Conservation (phyloP, 495 filamentous ascomycete species). For the Xylaria curta region DNA sequence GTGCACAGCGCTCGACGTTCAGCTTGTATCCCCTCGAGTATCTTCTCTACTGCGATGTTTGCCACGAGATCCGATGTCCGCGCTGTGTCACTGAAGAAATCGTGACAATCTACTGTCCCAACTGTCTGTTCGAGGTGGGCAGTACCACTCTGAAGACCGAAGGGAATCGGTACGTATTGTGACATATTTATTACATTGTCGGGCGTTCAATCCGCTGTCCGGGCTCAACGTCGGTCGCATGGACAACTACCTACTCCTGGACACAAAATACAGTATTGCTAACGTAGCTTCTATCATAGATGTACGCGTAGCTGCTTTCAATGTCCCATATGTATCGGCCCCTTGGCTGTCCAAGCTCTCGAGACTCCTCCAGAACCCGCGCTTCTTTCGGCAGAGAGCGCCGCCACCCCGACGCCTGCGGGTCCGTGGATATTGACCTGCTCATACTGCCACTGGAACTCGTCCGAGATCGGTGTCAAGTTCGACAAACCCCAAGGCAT, state of each 20-base stretch:
- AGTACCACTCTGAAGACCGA: slow-evolving; percentile 88
- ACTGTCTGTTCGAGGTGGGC: slow-evolving; percentile 92
- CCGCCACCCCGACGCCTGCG: slow-evolving; percentile 35
- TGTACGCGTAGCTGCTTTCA: slow-evolving; percentile 95
- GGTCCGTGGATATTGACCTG: slow-evolving; percentile 84
- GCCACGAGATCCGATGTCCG: slow-evolving; percentile 91
- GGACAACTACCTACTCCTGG: not conserved
- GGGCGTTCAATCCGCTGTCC: not conserved
- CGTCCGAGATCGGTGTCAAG: slow-evolving; percentile 84
- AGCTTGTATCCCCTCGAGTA: slow-evolving; percentile 93
- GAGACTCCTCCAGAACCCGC: slow-evolving; percentile 57
- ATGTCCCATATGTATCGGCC: slow-evolving; percentile 87
- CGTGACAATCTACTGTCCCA: slow-evolving; percentile 93
- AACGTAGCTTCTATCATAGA: slow-evolving; percentile 53
- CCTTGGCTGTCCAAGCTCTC: slow-evolving; percentile 72
- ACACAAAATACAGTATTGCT: not conserved
- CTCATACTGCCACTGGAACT: slow-evolving; percentile 89
- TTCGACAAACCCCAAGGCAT: slow-evolving; percentile 89
- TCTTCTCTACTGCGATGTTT: slow-evolving; percentile 94
- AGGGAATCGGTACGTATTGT: slow-evolving; percentile 78
- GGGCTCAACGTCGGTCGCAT: not conserved
- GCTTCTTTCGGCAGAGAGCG: slow-evolving; percentile 47
- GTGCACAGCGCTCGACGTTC: slow-evolving; percentile 81
- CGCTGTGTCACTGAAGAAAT: slow-evolving; percentile 92
- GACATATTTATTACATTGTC: not conserved